These are phyloP conservation scores for Anaeramoeba ignava DNA, from an alignment of 78 protist genomes.

Conservation along the genomic window DNA sequence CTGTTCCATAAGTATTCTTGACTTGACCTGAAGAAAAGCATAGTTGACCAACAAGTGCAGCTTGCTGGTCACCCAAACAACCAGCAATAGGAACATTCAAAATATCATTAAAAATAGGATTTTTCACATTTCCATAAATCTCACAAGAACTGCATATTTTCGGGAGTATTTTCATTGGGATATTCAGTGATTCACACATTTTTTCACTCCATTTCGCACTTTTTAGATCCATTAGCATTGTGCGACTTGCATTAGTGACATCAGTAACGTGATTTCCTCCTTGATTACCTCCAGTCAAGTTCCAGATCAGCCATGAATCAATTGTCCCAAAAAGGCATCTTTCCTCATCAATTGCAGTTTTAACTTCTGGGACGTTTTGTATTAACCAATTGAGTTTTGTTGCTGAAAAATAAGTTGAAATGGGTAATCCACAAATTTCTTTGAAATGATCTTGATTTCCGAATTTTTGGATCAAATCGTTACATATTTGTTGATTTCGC, in stretches of 20 bases:
- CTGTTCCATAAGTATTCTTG: constrained; percentile 92
- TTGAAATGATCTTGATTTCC: constrained; percentile 14
- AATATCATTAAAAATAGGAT: background rate
- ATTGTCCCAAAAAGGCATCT: constrained; percentile 67
- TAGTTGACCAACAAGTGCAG: constrained; percentile 87
- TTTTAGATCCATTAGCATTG: constrained; percentile 83
- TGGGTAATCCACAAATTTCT: constrained; percentile 73
- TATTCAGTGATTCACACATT: constrained; percentile 23
- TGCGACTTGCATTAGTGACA: constrained; percentile 90
- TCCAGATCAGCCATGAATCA: constrained; percentile 87
- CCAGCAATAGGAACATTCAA: constrained; percentile 26
- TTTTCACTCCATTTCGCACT: constrained; percentile 65
- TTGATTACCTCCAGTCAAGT: constrained; percentile 60
- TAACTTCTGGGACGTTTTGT: constrained; percentile 48
- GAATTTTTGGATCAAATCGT: background rate
- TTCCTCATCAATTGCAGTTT: constrained; percentile 19
- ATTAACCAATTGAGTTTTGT: constrained; percentile 72
- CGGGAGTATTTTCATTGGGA: constrained; percentile 18
- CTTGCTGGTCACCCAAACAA: constrained; percentile 91
- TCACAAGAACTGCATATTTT: constrained; percentile 9
- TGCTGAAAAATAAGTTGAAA: constrained; percentile 67
- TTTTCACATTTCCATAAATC: constrained; percentile 5
- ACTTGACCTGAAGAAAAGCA: constrained; percentile 66
- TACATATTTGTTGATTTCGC: constrained; percentile 31
- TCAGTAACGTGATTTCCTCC: constrained; percentile 73